Evolutionary conservation across 306 rosid species (phyloP).

Genomic region (Benincasa hispida): DNA sequence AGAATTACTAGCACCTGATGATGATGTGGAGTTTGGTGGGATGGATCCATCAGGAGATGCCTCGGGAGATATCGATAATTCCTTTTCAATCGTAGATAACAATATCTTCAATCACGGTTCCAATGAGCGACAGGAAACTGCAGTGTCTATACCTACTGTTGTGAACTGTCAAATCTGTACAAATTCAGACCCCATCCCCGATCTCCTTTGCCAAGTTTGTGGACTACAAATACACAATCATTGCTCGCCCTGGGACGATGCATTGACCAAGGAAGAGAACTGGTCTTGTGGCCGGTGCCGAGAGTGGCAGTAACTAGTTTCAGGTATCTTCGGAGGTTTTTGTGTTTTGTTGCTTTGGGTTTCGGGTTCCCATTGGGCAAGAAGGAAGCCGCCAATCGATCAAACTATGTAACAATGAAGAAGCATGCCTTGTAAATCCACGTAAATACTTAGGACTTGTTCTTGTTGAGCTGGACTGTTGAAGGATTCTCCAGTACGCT

Average conservation of each 20-base stretch:
- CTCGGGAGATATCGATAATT: conserved; percentile 27
- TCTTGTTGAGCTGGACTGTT: conserved; percentile 1
- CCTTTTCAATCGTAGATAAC: conserved; percentile 8
- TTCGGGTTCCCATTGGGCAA: conserved; percentile 4
- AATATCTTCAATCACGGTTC: conserved; percentile 22
- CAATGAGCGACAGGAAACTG: conserved; percentile 17
- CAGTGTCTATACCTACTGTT: conserved; percentile 6
- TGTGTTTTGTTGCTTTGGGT: not conserved
- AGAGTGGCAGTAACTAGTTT: conserved; percentile 46
- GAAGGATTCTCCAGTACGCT: conserved; percentile 2
- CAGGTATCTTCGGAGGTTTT: not conserved
- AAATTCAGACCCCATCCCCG: conserved; percentile 49
- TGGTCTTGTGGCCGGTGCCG: conserved; percentile 81
- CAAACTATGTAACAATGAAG: not conserved
- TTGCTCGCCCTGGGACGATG: conserved; percentile 59
- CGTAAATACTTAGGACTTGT: not conserved
- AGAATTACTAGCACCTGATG: conserved; percentile 62
- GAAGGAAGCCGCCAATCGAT: conserved; percentile 2
- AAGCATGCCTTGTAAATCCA: conserved; percentile 1
- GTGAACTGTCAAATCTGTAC: conserved; percentile 38
- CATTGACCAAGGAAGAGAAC: conserved; percentile 16
- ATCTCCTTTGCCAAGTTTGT: conserved; percentile 59
- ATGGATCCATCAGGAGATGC: conserved; percentile 32
- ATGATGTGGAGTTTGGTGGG: conserved; percentile 35
- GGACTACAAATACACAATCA: conserved; percentile 52